phyloP scores from a whole-genome alignment of 2,329 filamentous ascomycete genomes.

The Nothophoma quercina region DNA sequence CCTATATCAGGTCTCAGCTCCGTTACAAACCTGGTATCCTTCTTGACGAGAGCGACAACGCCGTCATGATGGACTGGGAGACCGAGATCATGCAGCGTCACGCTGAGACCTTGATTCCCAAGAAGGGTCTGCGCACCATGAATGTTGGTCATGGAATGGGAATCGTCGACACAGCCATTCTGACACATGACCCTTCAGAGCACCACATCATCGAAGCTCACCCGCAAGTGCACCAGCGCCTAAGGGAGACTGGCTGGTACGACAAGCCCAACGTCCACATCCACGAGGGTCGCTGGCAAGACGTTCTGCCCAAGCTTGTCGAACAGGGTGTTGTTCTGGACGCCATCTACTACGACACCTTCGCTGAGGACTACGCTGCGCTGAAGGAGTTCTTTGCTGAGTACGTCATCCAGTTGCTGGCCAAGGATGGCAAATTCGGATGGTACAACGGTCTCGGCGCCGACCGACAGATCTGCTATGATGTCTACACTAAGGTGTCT shows the following conservation, averaged over 20 bases:
- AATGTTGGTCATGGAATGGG: constrained; percentile 94
- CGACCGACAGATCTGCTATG: constrained; percentile 50
- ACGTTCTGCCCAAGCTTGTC: constrained; percentile 73
- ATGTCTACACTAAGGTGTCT: constrained; percentile 50
- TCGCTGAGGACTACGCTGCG: constrained; percentile 49
- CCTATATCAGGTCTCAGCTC: constrained; percentile 45
- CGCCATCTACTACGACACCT: constrained; percentile 62
- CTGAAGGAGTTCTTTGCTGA: constrained; percentile 49
- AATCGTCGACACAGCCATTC: constrained; percentile 81
- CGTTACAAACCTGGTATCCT: constrained; percentile 56
- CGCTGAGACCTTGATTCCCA: constrained; percentile 71
- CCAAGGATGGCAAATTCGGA: constrained; percentile 44
- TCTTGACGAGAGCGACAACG: constrained; percentile 77
- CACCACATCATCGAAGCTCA: constrained; percentile 92
- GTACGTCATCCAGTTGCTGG: constrained; percentile 46
- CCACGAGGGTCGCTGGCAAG: constrained; percentile 81
- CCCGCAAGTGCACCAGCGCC: constrained; percentile 74
- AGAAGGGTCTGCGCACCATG: constrained; percentile 71
- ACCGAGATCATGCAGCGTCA: constrained; percentile 83
- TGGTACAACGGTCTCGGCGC: constrained; percentile 51
- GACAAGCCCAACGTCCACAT: constrained; percentile 67
- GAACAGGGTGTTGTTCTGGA: constrained; percentile 76
- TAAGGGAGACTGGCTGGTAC: constrained; percentile 73
- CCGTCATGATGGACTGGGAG: constrained; percentile 96
- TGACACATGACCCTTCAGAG: constrained; percentile 68